Percentiles rank a stretch among this genome's conserved stretches.
Evolutionary conservation across 1,284 basidiomycete genomes (phyloP).

Genomic region (Heterobasidion annosum): DNA sequence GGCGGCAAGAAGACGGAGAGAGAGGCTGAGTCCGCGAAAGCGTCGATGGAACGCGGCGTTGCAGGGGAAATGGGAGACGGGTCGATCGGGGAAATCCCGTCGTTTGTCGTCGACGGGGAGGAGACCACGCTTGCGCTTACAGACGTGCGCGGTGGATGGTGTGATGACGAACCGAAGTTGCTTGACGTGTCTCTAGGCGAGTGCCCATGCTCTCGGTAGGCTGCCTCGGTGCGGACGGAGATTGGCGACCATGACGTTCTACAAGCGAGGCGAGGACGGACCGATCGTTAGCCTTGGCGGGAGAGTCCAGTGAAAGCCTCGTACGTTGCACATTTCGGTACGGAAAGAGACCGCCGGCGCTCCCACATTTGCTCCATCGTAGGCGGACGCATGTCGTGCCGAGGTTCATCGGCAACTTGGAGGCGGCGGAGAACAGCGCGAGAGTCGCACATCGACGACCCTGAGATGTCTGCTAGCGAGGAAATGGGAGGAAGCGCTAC

Average conservation of each 20-base stretch:
- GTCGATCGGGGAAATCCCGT: conserved; percentile 9
- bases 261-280: no score
- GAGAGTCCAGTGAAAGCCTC: neutral
- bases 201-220: neutral
- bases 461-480: conserved; percentile 2
- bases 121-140: neutral
- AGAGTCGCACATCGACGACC: conserved; percentile 5
- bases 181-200: neutral
- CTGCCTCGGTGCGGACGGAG: neutral
- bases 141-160: neutral
- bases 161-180: neutral
- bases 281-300: neutral
- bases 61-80: conserved; percentile 8
- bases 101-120: conserved; percentile 9
- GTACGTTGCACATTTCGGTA: conserved; percentile 1
- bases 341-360: conserved; percentile 8
- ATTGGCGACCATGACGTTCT: neutral
- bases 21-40: conserved; percentile 10
- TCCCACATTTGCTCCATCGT: conserved; percentile 2
- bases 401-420: conserved; percentile 1
- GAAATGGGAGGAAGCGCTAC: conserved; percentile 11
- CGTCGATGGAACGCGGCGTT: conserved; percentile 5
- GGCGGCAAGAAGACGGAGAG: no score
- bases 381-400: neutral
- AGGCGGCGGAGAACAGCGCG: conserved; percentile 9